Percentiles rank a stretch among this genome's conserved stretches.
phyloP scores from a whole-genome alignment of 1,284 basidiomycete species.

The Trametes sp. region DNA sequence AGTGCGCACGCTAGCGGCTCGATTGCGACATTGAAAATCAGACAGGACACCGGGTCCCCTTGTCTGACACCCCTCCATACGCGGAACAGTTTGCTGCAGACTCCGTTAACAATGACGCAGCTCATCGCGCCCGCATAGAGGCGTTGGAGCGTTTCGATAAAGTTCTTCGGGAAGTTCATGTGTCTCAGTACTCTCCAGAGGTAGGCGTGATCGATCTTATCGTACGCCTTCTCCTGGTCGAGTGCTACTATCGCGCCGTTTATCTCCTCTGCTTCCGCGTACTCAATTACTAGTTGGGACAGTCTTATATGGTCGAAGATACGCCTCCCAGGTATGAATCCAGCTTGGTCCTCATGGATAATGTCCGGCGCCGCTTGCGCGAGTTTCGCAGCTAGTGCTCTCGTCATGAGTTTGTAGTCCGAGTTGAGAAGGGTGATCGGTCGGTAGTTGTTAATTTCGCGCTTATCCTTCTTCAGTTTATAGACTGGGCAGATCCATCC shows the following conservation, averaged over 20 bases:
- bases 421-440: conserved; percentile 44
- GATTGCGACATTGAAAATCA: conserved; percentile 39
- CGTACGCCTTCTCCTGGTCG: no score
- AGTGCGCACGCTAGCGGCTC: no score
- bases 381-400: conserved; percentile 30
- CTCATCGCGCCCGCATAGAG: background rate
- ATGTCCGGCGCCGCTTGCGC: conserved; percentile 19
- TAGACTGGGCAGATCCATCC: no score
- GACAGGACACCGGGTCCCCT: conserved; percentile 45
- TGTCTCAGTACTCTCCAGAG: background rate
- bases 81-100: background rate
- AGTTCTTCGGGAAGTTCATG: conserved; percentile 3
- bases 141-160: background rate
- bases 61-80: conserved; percentile 21
- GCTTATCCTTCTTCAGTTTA: no score
- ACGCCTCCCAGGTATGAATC: conserved; percentile 39
- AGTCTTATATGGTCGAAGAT: no score
- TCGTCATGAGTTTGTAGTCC: conserved; percentile 42
- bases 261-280: conserved; percentile 33
- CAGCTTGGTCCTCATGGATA: conserved; percentile 40
- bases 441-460: conserved; percentile 40
- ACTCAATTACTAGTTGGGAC: conserved; percentile 31
- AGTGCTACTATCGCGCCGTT: conserved; percentile 37
- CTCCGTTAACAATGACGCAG: conserved; percentile 1
- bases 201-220: background rate